Evolutionary conservation across 192 early-diverging fungal genomes (phyloP), one percentile per base, ranked within the genome.

Genomic region (Coemansia sp.): DNA sequence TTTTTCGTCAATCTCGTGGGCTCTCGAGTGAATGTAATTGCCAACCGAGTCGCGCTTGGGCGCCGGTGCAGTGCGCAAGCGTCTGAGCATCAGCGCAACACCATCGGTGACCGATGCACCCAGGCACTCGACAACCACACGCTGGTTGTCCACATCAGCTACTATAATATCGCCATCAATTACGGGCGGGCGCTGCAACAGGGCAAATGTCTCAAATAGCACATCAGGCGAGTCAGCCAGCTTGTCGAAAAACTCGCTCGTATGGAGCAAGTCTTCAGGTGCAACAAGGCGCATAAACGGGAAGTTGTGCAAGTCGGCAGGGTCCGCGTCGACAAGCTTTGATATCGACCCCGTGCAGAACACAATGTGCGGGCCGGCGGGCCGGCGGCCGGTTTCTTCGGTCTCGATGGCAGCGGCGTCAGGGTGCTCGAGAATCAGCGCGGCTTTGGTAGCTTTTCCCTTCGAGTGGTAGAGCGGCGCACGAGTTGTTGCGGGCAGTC

Each of bases 221-320:
- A 72, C 66, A 47, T 77, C 75, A 1, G 69, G 59, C 24, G 69
- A 61, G 21, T 66, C 69, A 0, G 37, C 27, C 25, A 72, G 54
- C 41, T 61, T 56, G 17, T 77, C 75, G 50, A 77, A 72, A 39
- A 77, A 72, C 66, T 54, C 32, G 55, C 66, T 69, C 19, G 60
- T 65, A 0, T 57, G 63, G 22, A 69, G 9, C 9, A 77, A 11
- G 57, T 77, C 75, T 27, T 77, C 75, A 22, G 75, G 75, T 48
- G 75, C 75, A 11, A 77, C 66, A 9, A 77, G 69, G 54, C 64
- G 71, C 19, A 77, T 57, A 37, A 77, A 77, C 23, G 75, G 69
- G 23, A 39, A 69, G 32, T 63, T 62, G 45, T 65, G 35, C 23
- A 72, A 57, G 41, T 76, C 74, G 32, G 61, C 52, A 0, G 69